Evolutionary conservation across 75 land plant species (phyloP).

Genomic region (Pinus albicaulis): DNA sequence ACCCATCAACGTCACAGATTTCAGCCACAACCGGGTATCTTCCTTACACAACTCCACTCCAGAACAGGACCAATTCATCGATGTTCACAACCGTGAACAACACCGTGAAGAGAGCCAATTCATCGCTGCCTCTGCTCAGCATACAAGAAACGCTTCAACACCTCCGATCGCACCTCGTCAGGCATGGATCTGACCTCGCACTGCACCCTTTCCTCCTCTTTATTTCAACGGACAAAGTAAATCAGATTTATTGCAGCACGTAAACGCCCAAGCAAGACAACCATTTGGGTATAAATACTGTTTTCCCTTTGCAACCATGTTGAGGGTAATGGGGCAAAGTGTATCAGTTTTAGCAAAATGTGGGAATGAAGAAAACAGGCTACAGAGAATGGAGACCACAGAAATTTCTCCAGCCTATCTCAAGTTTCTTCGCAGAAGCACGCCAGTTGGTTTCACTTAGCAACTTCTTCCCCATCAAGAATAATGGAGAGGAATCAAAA

Average conservation of each 20-base stretch:
- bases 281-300: neutral
- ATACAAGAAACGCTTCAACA: neutral
- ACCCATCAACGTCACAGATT: too few relatives aligned
- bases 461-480: neutral
- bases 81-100: too few relatives aligned
- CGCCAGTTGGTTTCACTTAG: neutral
- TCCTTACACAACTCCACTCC: too few relatives aligned
- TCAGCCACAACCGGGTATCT: too few relatives aligned
- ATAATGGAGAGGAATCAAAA: too few relatives aligned
- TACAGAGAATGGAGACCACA: neutral
- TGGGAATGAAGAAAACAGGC: neutral
- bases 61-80: too few relatives aligned
- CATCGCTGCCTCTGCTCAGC: too few relatives aligned
- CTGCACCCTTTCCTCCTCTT: too few relatives aligned
- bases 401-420: neutral
- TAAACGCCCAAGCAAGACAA: slow-evolving; percentile 9
- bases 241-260: slow-evolving; percentile 10
- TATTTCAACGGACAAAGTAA: slow-evolving; percentile 9
- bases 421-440: slow-evolving; percentile 5
- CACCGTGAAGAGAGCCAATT: too few relatives aligned
- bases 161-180: too few relatives aligned
- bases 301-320: neutral
- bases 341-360: slow-evolving; percentile 4
- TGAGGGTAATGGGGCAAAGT: slow-evolving; percentile 6
- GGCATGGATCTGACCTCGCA: too few relatives aligned